Evolutionary conservation across 2,329 filamentous ascomycete genomes (phyloP).

Genomic region (Raffaelea albimanens): DNA sequence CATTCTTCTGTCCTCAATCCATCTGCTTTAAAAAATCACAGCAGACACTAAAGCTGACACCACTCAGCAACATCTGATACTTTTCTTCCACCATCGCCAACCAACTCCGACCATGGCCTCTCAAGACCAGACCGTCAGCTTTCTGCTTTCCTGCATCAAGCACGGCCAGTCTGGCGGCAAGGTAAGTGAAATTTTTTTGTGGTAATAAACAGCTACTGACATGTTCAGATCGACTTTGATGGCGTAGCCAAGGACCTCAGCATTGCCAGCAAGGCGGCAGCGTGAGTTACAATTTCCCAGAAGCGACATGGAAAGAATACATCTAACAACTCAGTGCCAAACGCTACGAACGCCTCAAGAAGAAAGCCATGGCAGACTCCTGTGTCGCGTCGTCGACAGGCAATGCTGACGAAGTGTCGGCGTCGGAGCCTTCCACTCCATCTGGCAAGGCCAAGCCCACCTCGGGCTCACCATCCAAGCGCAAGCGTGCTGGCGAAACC

Average conservation of each 20-base stretch:
- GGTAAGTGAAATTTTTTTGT: slow-evolving; percentile 29
- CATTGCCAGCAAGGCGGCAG: slow-evolving; percentile 57
- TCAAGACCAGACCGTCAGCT: slow-evolving; percentile 45
- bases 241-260: slow-evolving; percentile 54
- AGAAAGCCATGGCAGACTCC: slow-evolving; percentile 1
- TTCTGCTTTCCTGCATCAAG: slow-evolving; percentile 57
- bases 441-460: not conserved
- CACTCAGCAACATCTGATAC: no score
- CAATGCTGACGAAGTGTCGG: not conserved
- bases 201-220: not conserved
- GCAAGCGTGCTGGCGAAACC: slow-evolving; percentile 11
- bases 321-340: slow-evolving; percentile 37
- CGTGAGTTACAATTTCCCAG: no score
- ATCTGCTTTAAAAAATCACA: no score
- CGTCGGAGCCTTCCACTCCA: not conserved
- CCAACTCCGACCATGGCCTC: slow-evolving; percentile 23
- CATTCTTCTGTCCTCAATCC: no score
- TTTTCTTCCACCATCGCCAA: no score
- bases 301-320: no score
- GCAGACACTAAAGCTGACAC: no score
- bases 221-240: slow-evolving; percentile 50
- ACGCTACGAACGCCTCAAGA: slow-evolving; percentile 52
- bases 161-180: slow-evolving; percentile 47
- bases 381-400: not conserved
- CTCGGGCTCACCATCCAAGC: slow-evolving; percentile 19